Percentiles rank a stretch among this genome's conserved stretches.
These are phyloP conservation scores for Cryptococcus sp. DNA, from an alignment of 1,284 basidiomycete genomes.

Conservation along the genomic window DNA sequence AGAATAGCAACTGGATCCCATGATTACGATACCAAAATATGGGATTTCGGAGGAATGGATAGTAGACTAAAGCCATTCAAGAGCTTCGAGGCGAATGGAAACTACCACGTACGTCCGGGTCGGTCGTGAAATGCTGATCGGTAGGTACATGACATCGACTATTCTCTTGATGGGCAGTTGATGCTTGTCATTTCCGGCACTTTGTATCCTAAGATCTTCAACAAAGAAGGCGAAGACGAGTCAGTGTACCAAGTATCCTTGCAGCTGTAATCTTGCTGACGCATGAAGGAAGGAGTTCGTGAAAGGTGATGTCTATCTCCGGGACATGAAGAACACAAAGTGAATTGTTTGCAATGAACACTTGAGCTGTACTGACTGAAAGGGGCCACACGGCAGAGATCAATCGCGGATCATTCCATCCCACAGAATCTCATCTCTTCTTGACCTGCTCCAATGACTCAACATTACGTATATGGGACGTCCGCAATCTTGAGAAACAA, in stretches of 20 bases:
- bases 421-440: conserved; percentile 73
- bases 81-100: conserved; percentile 87
- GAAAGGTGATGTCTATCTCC: conserved; percentile 96
- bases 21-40: conserved; percentile 95
- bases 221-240: conserved; percentile 84
- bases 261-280: conserved; percentile 40
- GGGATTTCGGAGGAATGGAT: conserved; percentile 99
- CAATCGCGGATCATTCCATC: conserved; percentile 87
- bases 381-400: conserved; percentile 94
- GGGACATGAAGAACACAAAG: conserved; percentile 97
- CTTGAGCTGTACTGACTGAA: conserved; percentile 5
- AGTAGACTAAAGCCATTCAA: conserved; percentile 81
- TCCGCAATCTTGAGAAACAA: conserved; percentile 80
- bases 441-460: conserved; percentile 93
- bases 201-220: conserved; percentile 79
- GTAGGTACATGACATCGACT: conserved; percentile 84
- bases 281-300: conserved; percentile 65
- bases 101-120: conserved; percentile 70
- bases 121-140: conserved; percentile 1
- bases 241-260: conserved; percentile 53
- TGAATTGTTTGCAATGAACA: conserved; percentile 47
- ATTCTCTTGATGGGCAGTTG: conserved; percentile 76
- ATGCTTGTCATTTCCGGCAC: conserved; percentile 86
- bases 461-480: conserved; percentile 93
- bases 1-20: conserved; percentile 86